phyloP scores from a whole-genome alignment of 768 basidiomycete species.

The Chlorophyllum brunneum region DNA sequence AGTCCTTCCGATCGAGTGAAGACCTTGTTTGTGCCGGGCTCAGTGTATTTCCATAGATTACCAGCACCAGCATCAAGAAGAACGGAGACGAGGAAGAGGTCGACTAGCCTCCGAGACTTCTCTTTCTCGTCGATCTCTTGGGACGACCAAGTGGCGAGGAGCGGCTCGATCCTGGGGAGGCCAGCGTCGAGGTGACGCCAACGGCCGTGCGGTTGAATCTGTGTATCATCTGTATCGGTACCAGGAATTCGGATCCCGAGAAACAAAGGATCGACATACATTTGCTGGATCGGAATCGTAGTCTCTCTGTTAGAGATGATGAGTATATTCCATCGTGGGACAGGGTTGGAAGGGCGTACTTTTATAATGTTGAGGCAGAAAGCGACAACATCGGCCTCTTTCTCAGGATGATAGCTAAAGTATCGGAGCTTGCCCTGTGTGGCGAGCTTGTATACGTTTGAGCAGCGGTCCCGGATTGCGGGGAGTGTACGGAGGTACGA shows the following conservation, averaged over 20 bases:
- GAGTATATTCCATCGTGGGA: background rate
- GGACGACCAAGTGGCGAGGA: constrained; percentile 55
- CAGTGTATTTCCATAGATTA: constrained; percentile 72
- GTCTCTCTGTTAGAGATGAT: background rate
- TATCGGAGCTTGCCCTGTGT: constrained; percentile 72
- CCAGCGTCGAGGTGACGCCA: constrained; percentile 87
- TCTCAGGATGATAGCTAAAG: constrained; percentile 81
- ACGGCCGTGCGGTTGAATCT: constrained; percentile 87
- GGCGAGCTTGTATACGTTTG: constrained; percentile 74
- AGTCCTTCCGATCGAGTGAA: constrained; percentile 78
- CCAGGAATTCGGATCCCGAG: background rate
- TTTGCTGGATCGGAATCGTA: constrained; percentile 22
- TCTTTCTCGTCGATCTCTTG: constrained; percentile 47
- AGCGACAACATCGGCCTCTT: constrained; percentile 60
- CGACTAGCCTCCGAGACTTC: constrained; percentile 71
- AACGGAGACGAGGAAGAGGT: constrained; percentile 88
- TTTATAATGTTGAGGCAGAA: constrained; percentile 79
- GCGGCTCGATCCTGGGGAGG: constrained; percentile 37
- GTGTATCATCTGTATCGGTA: background rate
- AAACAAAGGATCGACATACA: constrained; percentile 33
- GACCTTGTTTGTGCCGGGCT: constrained; percentile 45
- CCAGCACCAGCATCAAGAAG: constrained; percentile 95
- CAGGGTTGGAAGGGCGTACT: constrained; percentile 38
- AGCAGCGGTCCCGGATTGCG: constrained; percentile 86
- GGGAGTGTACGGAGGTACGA: constrained; percentile 81